Percentiles rank a stretch among this genome's conserved stretches.
phyloP scores from a whole-genome alignment of 202 grass and related monocot genomes.

The Zizania palustris region DNA sequence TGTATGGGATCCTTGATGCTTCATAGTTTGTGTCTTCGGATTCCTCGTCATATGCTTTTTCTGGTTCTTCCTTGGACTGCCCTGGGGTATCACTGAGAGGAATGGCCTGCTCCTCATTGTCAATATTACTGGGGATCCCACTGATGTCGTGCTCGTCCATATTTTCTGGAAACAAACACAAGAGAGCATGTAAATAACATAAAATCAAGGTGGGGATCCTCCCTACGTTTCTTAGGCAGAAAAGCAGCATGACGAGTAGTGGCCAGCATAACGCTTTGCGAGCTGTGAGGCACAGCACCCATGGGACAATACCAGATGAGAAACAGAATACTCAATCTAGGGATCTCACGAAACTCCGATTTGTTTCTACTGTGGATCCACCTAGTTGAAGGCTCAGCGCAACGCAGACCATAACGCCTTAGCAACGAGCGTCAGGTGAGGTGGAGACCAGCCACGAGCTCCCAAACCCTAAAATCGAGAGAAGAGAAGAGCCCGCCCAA shows the following conservation, averaged over 20 bases:
- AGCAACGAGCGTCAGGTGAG: not conserved
- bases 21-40: constrained; percentile 27
- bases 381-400: not conserved
- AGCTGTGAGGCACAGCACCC: not conserved
- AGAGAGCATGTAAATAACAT: not conserved
- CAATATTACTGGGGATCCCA: constrained; percentile 24
- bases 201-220: not conserved
- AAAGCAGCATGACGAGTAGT: not conserved
- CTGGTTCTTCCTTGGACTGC: constrained; percentile 40
- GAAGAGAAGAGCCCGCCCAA: not conserved
- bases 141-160: constrained; percentile 58
- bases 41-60: constrained; percentile 40
- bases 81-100: constrained; percentile 7
- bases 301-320: not conserved
- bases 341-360: not conserved
- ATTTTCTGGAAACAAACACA: constrained; percentile 40
- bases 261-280: not conserved
- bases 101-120: constrained; percentile 36
- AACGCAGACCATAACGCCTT: not conserved
- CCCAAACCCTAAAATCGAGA: constrained; percentile 44
- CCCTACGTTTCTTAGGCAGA: not conserved
- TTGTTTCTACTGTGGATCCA: not conserved
- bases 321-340: too few species aligned
- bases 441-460: not conserved
- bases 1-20: constrained; percentile 8